Conservation (phyloP, 2,329 filamentous ascomycete genomes). For the Orbilia brochopaga region DNA sequence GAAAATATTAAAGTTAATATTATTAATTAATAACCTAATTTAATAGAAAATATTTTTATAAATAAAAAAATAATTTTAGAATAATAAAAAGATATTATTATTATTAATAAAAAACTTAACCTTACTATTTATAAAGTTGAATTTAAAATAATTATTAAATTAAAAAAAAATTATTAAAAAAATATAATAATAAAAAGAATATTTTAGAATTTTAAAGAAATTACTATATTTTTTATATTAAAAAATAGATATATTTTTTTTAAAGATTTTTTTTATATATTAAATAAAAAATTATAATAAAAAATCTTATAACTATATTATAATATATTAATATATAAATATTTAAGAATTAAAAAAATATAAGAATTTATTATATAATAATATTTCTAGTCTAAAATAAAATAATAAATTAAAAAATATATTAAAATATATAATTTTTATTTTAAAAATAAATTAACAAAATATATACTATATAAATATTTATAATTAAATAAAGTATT, state of each 20-base stretch:
- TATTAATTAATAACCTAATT: conserved; percentile 1
- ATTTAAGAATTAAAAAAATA: conserved; percentile 1
- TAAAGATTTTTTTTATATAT: neutral
- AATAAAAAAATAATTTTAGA: neutral
- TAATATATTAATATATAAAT: neutral
- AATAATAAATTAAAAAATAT: conserved; percentile 1
- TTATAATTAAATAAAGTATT: neutral
- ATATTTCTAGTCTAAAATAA: neutral
- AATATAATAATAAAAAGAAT: neutral
- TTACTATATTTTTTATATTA: neutral
- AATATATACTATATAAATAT: neutral
- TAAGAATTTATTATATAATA: neutral
- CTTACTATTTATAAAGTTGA: conserved; percentile 4
- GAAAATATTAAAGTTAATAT: conserved; percentile 2
- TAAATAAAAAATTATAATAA: neutral
- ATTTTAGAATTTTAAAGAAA: neutral
- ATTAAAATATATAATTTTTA: neutral
- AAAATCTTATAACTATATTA: neutral
- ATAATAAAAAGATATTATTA: conserved; percentile 3
- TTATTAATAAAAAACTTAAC: neutral
- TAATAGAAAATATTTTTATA: neutral
- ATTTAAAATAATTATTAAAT: neutral
- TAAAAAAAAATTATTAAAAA: neutral
- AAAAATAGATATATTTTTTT: neutral
- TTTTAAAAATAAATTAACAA: neutral